Evolutionary conservation across 2,329 filamentous ascomycete species (phyloP).

Genomic region (Hyphodiscus sp.): DNA sequence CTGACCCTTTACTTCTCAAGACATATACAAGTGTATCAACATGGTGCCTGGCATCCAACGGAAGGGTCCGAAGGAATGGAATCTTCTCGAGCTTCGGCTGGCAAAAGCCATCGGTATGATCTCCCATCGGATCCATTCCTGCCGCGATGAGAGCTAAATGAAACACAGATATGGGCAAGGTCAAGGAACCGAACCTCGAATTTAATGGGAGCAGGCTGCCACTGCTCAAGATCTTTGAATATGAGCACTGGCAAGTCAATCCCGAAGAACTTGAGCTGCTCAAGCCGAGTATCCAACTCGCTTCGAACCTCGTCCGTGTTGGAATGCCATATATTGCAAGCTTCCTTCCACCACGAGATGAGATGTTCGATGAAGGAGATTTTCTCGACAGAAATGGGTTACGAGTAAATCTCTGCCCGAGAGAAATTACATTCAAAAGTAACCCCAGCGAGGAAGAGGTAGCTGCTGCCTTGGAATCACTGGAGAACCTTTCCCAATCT

Average conservation of each 20-base stretch:
- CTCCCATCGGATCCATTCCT: too few relatives aligned
- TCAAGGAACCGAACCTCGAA: conserved; percentile 6
- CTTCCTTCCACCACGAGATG: conserved; percentile 18
- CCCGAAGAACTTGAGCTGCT: conserved; percentile 19
- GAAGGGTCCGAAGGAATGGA: neutral
- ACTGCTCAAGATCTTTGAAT: conserved; percentile 5
- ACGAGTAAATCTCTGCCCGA: neutral
- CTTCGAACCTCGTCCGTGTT: conserved; percentile 17
- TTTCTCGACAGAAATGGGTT: conserved; percentile 2
- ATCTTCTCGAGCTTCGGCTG: neutral
- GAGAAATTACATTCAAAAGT: conserved; percentile 1
- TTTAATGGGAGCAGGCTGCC: conserved; percentile 7
- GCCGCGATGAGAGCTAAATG: neutral
- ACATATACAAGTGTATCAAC: neutral
- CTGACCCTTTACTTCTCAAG: neutral
- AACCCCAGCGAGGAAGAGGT: conserved; percentile 1
- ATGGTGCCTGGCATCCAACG: neutral
- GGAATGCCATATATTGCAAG: conserved; percentile 19
- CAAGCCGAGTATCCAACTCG: conserved; percentile 22
- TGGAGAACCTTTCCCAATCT: neutral
- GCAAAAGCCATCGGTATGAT: neutral
- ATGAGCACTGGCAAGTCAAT: conserved; percentile 14
- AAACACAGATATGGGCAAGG: conserved; percentile 2
- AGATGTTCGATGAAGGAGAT: neutral
- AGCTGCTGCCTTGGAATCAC: neutral